These are phyloP conservation scores for Vickermania ingenoplastis DNA, from an alignment of 208 protist genomes.

Conservation along the genomic window DNA sequence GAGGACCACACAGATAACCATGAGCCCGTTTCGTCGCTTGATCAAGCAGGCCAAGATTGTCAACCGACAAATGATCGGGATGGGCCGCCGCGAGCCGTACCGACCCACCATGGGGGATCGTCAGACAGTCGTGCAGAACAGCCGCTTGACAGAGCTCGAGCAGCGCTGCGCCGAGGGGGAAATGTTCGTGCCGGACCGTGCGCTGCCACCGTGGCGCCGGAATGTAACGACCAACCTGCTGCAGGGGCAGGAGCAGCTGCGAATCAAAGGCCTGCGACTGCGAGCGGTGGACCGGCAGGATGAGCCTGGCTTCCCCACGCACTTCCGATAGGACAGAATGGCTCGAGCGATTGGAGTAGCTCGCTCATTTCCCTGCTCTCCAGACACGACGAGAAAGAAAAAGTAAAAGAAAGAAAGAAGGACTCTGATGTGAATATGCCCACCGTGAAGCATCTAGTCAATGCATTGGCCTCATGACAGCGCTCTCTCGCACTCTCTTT, in stretches of 20 bases:
- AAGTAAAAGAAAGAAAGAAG: too few species aligned
- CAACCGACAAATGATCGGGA: constrained; percentile 24
- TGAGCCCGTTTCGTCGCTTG: constrained; percentile 10
- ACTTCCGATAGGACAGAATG: constrained; percentile 40
- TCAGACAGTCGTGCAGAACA: constrained; percentile 45
- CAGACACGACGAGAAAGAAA: too few species aligned
- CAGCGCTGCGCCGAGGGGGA: constrained; percentile 50
- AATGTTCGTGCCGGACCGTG: constrained; percentile 63
- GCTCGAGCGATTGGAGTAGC: background rate
- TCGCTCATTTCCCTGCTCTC: too few species aligned
- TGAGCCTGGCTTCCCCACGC: constrained; percentile 76
- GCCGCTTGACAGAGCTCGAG: constrained; percentile 53
- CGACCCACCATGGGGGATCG: constrained; percentile 49
- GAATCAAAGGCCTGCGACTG: constrained; percentile 67
- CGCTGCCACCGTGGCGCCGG: constrained; percentile 64
- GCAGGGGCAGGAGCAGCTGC: constrained; percentile 22
- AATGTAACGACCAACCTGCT: constrained; percentile 33
- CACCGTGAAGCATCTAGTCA: too few species aligned
- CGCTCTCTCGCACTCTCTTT: too few species aligned
- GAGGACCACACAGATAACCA: background rate
- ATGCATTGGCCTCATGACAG: too few species aligned
- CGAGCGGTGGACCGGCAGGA: constrained; percentile 65
- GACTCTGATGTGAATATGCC: too few species aligned
- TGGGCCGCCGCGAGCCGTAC: constrained; percentile 47
- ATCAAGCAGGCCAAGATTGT: constrained; percentile 27